Evolutionary conservation across 495 filamentous ascomycete genomes (phyloP).

Genomic region (Staphylotrichum longicolle): DNA sequence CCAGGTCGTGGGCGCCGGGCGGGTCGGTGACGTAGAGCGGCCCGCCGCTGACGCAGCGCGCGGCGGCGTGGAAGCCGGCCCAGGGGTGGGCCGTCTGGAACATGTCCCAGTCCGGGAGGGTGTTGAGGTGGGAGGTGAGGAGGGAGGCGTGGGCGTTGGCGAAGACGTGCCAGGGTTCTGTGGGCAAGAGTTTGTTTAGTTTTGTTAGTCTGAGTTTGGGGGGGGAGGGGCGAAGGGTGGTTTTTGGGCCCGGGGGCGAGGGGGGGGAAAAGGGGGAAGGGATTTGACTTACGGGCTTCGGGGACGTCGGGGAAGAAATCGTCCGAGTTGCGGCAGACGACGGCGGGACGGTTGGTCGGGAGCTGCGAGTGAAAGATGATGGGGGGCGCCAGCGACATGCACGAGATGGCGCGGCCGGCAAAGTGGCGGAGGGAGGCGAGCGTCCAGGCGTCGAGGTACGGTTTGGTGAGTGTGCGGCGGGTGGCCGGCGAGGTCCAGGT

Average conservation of each 20-base stretch:
- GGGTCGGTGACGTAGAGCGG: slow-evolving; percentile 92
- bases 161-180: slow-evolving; percentile 81
- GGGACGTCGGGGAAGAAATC: slow-evolving; percentile 86
- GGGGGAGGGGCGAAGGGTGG: too few relatives aligned
- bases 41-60: slow-evolving; percentile 83
- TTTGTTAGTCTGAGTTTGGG: too few relatives aligned
- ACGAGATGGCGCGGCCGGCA: slow-evolving; percentile 73
- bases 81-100: slow-evolving; percentile 85
- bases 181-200: slow-evolving; percentile 42
- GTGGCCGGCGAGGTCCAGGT: slow-evolving; percentile 63
- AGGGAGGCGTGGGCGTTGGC: slow-evolving; percentile 90
- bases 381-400: slow-evolving; percentile 86
- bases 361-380: slow-evolving; percentile 81
- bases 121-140: slow-evolving; percentile 60
- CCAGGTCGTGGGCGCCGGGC: slow-evolving; percentile 73
- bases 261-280: too few relatives aligned
- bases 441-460: slow-evolving; percentile 87
- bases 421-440: slow-evolving; percentile 75
- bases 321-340: slow-evolving; percentile 82
- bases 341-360: slow-evolving; percentile 62
- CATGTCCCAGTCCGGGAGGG: slow-evolving; percentile 94
- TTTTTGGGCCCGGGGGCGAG: slow-evolving; percentile 40
- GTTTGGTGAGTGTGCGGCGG: slow-evolving; percentile 62
- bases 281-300: too few relatives aligned
- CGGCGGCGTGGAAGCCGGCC: slow-evolving; percentile 81